Base-by-base conservation (phyloP, 208 protist genomes). In the Novymonas esmeraldas region DNA sequence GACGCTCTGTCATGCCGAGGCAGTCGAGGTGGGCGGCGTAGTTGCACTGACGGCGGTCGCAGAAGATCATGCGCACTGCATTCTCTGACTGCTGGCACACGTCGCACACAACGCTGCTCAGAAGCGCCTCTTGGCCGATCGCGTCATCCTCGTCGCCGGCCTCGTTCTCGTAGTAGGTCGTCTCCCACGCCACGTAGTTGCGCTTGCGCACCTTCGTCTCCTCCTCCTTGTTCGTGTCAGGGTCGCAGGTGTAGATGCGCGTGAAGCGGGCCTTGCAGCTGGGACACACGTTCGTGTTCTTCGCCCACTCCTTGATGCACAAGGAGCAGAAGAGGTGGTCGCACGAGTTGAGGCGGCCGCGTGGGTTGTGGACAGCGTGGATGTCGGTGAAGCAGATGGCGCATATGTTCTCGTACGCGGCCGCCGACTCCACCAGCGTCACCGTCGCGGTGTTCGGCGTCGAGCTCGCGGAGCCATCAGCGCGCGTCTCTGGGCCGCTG, bases 201-300 rank as follows among this genome's bases (percentile, higher is more conserved):
- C 80, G 69, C n/a, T 69, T 62, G 5, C 91, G 88, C 28, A 96
- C 88, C 69, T 93, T 94, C n/a, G 57, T 94, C 45, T 82, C 76
- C 54, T 84, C 69, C 66, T 89, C 83, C 49, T 50, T 41, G 42
- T 72, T 31, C 11, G 58, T 59, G 22, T 39, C 55, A 0, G 61
- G 4, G 7, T 80, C 62, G 3, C 64, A 10, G 0, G 79, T 78
- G 57, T 82, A 80, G 36, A 96, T 90, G 56, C 87, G 85, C 1
- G 88, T 94, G 62, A 96, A 96, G 10, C 87, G 86, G 3, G 78
- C 79, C 70, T 96, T 96, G 78, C 91, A 96, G 24, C 65, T 66
- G 0, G 91, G 91, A 60, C 91, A 96, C 10, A 93, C 84, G 71
- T 96, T 96, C 13, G 87, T 96, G 68, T 79, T 84, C 56, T 85